Conservation (phyloP, 306 rosid species). For the Gastrolobium bilobum region DNA sequence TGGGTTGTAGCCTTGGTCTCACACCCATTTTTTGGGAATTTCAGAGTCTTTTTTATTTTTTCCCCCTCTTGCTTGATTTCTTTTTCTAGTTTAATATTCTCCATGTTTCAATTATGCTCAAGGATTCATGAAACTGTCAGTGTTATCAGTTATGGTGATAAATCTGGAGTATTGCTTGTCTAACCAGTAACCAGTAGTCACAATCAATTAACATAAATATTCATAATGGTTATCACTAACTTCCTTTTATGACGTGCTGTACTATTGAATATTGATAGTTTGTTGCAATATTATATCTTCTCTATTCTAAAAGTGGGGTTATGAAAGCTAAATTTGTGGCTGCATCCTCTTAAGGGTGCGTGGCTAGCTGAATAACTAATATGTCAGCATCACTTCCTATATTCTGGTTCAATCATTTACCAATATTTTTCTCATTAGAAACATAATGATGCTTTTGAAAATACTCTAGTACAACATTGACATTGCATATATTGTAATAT, state of each 20-base stretch:
- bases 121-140: slow-evolving; percentile 3
- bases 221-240: neutral
- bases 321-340: slow-evolving; percentile 25
- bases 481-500: neutral
- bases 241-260: slow-evolving; percentile 30
- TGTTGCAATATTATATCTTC: neutral
- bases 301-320: slow-evolving; percentile 27
- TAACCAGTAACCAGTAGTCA: too few relatives aligned
- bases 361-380: slow-evolving; percentile 21
- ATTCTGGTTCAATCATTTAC: slow-evolving; percentile 11
- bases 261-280: neutral
- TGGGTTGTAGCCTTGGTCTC: neutral
- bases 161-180: slow-evolving; percentile 24
- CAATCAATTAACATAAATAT: slow-evolving; percentile 18
- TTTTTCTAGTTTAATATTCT: neutral
- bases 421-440: neutral
- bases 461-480: neutral
- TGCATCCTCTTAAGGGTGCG: slow-evolving; percentile 11
- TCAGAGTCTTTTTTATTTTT: neutral
- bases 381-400: slow-evolving; percentile 25
- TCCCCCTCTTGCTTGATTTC: neutral
- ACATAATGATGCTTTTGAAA: slow-evolving; percentile 14
- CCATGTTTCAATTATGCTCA: neutral
- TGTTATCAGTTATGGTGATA: slow-evolving; percentile 10
- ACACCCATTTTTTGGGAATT: neutral